Base-by-base conservation (phyloP, 108 stramenopile genomes). In the Cylindrotheca fusiformis region DNA sequence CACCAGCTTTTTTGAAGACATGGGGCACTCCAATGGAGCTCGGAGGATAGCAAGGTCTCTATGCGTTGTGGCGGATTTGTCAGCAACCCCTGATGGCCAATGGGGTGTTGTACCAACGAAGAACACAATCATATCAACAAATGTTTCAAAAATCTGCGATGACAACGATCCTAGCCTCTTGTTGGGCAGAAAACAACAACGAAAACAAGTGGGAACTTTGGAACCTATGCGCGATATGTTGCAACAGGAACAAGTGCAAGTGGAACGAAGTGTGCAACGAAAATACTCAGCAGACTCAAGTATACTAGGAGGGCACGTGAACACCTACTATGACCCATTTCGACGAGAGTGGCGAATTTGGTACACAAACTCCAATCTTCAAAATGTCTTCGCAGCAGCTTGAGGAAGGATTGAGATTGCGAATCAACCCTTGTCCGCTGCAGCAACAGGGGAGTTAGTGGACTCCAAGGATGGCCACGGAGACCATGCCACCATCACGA, bases 1-100 rank as follows among this genome's bases (percentile, higher is more conserved):
- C 2, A 95, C 94, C 4, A 63, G 71, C 18, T 83, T 91, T 51
- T 98, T 98, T 79, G 91, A 94, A 63, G 88, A 82, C 33, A 87
- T 98, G 65, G 90, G 91, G 0, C 97, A 98, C 74, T 81, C 79
- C 25, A 32, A 41, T 5, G 73, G 69, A 3, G 94, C 94, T n/a
- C 66, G 90, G 47, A 65, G 58, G 48, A 12, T 84, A 29, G 87
- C 87, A 8, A 53, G 53, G 52, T 52, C 65, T 3, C 61, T 87
- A 60, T 87, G 82, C 52, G 87, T 74, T 1, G 79, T 86, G 6
- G 74, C 84, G 14, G 83, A 88, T 63, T 32, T 73, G 48, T 68
- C 79, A 8, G 62, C 77, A 32, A 29, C 71, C 5, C 52, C 62
- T 8, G 67, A 20, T 1, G 54, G 65, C 5, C 49, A 32, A 0